phyloP scores from a whole-genome alignment of 2,329 filamentous ascomycete genomes.

The Cladophialophora chaetospira region DNA sequence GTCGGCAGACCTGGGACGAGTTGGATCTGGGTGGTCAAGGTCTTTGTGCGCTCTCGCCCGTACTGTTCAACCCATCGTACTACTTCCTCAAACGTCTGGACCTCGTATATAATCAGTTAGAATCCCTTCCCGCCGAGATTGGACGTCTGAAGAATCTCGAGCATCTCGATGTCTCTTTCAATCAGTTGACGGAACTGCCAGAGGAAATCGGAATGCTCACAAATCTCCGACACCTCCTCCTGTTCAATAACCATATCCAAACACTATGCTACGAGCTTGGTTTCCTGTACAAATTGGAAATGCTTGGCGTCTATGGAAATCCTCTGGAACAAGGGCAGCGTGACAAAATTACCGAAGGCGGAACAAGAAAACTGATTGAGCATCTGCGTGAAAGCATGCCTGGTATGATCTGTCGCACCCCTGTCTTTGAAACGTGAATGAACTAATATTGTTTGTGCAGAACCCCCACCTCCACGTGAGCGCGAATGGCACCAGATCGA shows the following conservation, averaged over 20 bases:
- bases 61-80: constrained; percentile 74
- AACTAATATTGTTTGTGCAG: constrained; percentile 49
- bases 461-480: constrained; percentile 73
- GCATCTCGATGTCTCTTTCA: constrained; percentile 84
- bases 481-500: constrained; percentile 78
- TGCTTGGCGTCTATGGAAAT: constrained; percentile 90
- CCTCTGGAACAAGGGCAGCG: constrained; percentile 76
- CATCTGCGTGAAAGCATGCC: constrained; percentile 81
- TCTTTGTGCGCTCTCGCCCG: constrained; percentile 74
- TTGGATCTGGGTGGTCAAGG: constrained; percentile 97
- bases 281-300: constrained; percentile 82
- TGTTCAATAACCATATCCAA: constrained; percentile 84
- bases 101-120: constrained; percentile 88
- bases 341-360: constrained; percentile 80
- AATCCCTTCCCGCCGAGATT: constrained; percentile 75
- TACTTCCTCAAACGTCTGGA: constrained; percentile 89
- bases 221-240: constrained; percentile 77
- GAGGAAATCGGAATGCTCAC: constrained; percentile 96
- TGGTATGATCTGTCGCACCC: constrained; percentile 59
- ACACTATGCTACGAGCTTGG: constrained; percentile 84
- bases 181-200: constrained; percentile 78
- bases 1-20: constrained; percentile 83
- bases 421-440: not conserved
- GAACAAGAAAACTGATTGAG: constrained; percentile 81
- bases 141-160: constrained; percentile 79